Evolutionary conservation across 1,139 yeast genomes (phyloP).

Genomic region (Hyphopichia wangnamkhiaoensis): DNA sequence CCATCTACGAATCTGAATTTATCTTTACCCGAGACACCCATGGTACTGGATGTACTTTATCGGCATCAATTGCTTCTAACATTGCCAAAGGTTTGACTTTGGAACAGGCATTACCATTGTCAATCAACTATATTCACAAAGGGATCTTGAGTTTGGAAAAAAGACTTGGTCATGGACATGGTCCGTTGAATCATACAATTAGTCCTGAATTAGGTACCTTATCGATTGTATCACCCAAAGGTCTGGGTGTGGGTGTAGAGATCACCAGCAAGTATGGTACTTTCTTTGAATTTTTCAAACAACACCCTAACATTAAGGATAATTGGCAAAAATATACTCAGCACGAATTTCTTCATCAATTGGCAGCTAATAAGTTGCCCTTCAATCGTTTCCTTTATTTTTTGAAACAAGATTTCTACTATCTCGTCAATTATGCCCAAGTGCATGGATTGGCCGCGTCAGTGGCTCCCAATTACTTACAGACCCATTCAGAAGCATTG

Average conservation of each 20-base stretch:
- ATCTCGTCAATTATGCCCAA: conserved; percentile 67
- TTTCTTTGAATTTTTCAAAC: conserved; percentile 51
- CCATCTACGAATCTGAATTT: conserved; percentile 51
- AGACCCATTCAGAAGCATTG: conserved; percentile 51
- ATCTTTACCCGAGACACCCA: conserved; percentile 63
- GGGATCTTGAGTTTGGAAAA: conserved; percentile 48
- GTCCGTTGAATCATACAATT: conserved; percentile 68
- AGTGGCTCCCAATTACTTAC: conserved; percentile 56
- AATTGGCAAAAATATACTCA: conserved; percentile 60
- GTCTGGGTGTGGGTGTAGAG: background rate
- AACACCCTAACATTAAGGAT: conserved; percentile 55
- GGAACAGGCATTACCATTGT: conserved; percentile 50
- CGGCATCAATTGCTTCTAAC: conserved; percentile 79
- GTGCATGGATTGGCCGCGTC: conserved; percentile 68
- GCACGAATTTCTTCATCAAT: conserved; percentile 60
- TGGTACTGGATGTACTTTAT: conserved; percentile 90
- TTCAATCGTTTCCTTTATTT: conserved; percentile 55
- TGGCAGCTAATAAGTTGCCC: conserved; percentile 56
- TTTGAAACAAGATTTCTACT: conserved; percentile 71
- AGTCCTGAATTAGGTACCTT: conserved; percentile 15
- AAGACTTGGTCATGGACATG: conserved; percentile 61
- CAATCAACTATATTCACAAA: conserved; percentile 66
- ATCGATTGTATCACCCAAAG: background rate
- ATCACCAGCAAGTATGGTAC: conserved; percentile 7
- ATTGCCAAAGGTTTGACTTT: conserved; percentile 56